Conservation (phyloP, 1,284 basidiomycete species). For the Puccinia triticina region DNA sequence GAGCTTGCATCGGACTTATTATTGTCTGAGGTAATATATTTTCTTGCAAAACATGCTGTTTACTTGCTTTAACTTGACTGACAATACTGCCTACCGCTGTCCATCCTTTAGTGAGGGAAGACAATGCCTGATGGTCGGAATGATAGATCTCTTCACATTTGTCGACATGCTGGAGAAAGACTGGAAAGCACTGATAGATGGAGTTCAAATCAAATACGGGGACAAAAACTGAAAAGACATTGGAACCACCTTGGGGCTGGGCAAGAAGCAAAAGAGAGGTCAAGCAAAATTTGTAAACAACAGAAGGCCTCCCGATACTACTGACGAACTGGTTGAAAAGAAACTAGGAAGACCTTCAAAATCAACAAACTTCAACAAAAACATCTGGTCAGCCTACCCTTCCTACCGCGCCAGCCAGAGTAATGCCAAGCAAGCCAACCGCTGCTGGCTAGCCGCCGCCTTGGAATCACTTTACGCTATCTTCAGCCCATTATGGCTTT, state of each 20-base stretch:
- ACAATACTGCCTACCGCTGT: too few relatives aligned
- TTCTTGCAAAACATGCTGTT: not conserved
- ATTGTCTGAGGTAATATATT: slow-evolving; percentile 9
- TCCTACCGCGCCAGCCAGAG: not conserved
- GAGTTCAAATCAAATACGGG: slow-evolving; percentile 18
- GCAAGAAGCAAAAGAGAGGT: not conserved
- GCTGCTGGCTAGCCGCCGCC: too few relatives aligned
- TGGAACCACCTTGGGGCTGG: slow-evolving; percentile 3
- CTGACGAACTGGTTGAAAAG: too few relatives aligned
- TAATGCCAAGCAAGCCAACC: not conserved
- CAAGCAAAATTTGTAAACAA: not conserved
- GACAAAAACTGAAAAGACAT: not conserved
- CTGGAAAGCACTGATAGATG: too few relatives aligned
- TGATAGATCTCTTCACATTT: too few relatives aligned
- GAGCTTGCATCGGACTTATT: too few relatives aligned
- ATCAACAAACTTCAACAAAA: too few relatives aligned
- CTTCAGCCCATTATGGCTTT: not conserved
- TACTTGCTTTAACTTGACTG: not conserved
- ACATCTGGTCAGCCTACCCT: not conserved
- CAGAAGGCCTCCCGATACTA: too few relatives aligned
- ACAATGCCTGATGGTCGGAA: too few relatives aligned
- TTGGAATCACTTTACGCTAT: not conserved
- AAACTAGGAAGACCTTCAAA: not conserved
- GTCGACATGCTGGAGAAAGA: too few relatives aligned
- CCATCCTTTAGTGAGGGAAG: slow-evolving; percentile 7